Percentiles rank a stretch among this genome's conserved stretches.
Conservation (phyloP, 176 grass and related monocot species). For the Hsuehochloa calcarea region DNA sequence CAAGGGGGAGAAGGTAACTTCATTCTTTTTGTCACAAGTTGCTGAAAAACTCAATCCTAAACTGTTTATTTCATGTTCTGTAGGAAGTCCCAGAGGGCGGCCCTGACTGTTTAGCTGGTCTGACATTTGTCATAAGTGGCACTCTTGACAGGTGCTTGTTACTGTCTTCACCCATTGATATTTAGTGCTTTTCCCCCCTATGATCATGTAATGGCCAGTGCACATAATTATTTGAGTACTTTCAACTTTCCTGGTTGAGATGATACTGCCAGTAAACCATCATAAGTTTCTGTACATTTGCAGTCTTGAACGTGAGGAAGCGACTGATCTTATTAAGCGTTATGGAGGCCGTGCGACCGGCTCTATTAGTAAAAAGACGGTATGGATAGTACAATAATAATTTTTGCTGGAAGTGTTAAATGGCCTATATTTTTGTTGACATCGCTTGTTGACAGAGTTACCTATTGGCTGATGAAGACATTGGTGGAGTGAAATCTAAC, state of each 20-base stretch:
- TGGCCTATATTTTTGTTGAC: constrained; percentile 32
- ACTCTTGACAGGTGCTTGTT: constrained; percentile 88
- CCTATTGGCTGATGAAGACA: constrained; percentile 90
- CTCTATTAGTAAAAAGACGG: constrained; percentile 97
- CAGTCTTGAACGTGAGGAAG: constrained; percentile 98
- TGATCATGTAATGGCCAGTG: constrained; percentile 1
- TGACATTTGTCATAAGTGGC: constrained; percentile 96
- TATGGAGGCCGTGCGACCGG: constrained; percentile 85
- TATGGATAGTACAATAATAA: constrained; percentile 32
- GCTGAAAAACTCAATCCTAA: constrained; percentile 17
- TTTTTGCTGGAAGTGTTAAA: constrained; percentile 5
- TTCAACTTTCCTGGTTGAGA: neutral
- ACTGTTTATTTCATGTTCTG: constrained; percentile 32
- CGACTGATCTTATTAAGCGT: constrained; percentile 90
- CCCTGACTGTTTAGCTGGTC: constrained; percentile 85
- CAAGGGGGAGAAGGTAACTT: constrained; percentile 91
- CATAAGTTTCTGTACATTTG: constrained; percentile 22
- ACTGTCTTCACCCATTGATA: constrained; percentile 11
- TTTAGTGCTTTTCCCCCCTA: neutral
- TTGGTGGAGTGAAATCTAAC: constrained; percentile 93
- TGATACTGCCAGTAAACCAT: constrained; percentile 1
- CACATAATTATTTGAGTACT: neutral
- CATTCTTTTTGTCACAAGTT: constrained; percentile 16
- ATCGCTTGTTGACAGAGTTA: constrained; percentile 59
- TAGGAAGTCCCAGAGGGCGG: constrained; percentile 93